These are phyloP conservation scores for Aristolochia fimbriata DNA, from an alignment of 164 flowering plant genomes.

Conservation along the genomic window DNA sequence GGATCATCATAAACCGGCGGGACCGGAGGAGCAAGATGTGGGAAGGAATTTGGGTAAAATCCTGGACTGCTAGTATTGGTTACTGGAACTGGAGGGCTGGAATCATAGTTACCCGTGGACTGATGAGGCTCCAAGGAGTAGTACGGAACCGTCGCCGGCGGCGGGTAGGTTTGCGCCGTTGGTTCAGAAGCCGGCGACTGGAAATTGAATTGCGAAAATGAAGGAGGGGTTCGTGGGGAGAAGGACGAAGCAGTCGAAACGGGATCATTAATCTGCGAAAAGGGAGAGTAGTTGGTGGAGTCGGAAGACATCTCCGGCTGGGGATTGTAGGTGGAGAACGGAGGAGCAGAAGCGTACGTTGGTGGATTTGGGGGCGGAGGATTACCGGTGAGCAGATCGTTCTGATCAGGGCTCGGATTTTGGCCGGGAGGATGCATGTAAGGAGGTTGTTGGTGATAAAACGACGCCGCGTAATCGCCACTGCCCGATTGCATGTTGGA, in stretches of 20 bases:
- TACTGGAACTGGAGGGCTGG: conserved; percentile 4
- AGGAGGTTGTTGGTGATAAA: conserved; percentile 9
- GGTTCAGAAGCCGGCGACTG: conserved; percentile 11
- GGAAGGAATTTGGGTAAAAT: conserved; percentile 1
- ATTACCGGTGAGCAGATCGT: too few species aligned
- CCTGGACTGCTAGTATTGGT: conserved; percentile 12
- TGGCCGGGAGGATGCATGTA: conserved; percentile 10
- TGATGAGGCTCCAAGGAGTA: conserved; percentile 35
- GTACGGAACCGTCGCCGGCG: conserved; percentile 2
- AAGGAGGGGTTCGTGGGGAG: conserved; percentile 13
- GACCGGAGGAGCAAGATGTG: conserved; percentile 14
- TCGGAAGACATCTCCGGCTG: background rate
- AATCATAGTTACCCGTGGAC: conserved; percentile 22
- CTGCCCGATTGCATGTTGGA: conserved; percentile 14
- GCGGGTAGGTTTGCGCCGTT: background rate
- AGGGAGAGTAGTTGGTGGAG: conserved; percentile 1
- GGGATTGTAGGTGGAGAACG: conserved; percentile 37
- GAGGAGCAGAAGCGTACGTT: conserved; percentile 32
- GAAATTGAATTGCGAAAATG: conserved; percentile 12
- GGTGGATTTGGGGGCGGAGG: conserved; percentile 1
- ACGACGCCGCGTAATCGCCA: conserved; percentile 14
- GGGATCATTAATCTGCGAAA: conserved; percentile 11
- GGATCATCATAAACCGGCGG: conserved; percentile 27
- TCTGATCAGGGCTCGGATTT: conserved; percentile 4
- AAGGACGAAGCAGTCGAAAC: conserved; percentile 20